A percentile compares a stretch with the other conserved stretches of the same genome.
phyloP scores from a whole-genome alignment of 176 grass and related monocot species.

The Leersia perrieri region DNA sequence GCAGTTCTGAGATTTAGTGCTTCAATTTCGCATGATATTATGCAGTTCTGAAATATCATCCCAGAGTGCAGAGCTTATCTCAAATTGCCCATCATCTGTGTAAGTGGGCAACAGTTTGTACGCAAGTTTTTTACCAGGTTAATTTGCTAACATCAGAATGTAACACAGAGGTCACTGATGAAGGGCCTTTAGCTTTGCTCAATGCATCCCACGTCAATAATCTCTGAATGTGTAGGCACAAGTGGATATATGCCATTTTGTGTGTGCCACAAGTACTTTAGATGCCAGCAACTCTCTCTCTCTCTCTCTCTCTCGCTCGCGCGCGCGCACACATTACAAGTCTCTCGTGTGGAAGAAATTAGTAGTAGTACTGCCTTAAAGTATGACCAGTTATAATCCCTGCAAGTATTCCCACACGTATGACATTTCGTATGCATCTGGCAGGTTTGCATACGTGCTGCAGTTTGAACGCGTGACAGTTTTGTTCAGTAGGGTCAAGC shows the following conservation, averaged over 20 bases:
- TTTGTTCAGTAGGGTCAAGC: slow-evolving; percentile 8
- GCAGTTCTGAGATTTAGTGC: not conserved
- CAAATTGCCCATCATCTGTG: not conserved
- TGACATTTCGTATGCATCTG: slow-evolving; percentile 8
- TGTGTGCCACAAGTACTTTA: not conserved
- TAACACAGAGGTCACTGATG: not conserved
- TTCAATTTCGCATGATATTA: not conserved
- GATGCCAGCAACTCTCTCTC: not conserved
- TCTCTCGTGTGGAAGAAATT: not conserved
- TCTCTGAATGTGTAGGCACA: not conserved
- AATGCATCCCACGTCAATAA: not conserved
- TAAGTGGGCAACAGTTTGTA: not conserved
- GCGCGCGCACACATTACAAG: too few relatives aligned
- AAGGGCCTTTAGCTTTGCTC: not conserved
- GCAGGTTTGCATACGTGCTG: not conserved
- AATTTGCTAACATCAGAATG: slow-evolving; percentile 6
- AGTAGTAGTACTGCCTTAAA: too few relatives aligned
- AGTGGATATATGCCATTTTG: not conserved
- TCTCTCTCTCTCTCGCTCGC: too few relatives aligned
- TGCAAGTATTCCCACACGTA: not conserved
- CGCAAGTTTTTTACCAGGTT: not conserved
- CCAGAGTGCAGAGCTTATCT: not conserved
- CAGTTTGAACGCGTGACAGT: not conserved
- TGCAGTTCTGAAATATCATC: not conserved
- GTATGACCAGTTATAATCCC: not conserved